A percentile compares a stretch with the other conserved stretches of the same genome.
Conservation (phyloP, 2,329 filamentous ascomycete species). For the Penicillium vulpinum region DNA sequence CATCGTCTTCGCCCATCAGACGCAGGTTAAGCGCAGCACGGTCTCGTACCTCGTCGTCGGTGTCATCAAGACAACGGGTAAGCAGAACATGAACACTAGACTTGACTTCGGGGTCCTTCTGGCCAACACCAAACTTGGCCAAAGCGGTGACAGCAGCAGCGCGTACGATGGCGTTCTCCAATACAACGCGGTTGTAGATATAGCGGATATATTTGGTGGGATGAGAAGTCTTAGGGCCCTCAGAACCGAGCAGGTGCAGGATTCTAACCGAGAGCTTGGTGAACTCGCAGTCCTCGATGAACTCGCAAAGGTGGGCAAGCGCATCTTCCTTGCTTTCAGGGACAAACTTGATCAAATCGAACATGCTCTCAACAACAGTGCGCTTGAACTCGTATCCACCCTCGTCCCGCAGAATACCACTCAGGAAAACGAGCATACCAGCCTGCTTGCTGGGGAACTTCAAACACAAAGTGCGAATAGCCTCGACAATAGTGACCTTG, state of each 20-base stretch:
- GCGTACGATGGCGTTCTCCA: conserved; percentile 94
- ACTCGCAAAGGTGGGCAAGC: conserved; percentile 93
- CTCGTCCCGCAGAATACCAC: conserved; percentile 93
- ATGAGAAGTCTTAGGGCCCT: conserved; percentile 91
- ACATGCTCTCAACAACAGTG: conserved; percentile 97
- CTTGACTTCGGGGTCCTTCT: conserved; percentile 96
- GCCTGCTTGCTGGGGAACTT: conserved; percentile 99
- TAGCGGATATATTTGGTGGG: conserved; percentile 99
- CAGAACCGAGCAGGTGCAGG: conserved; percentile 86
- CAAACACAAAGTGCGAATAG: conserved; percentile 90
- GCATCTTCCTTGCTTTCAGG: conserved; percentile 78
- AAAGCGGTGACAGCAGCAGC: conserved; percentile 93
- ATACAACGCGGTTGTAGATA: conserved; percentile 96
- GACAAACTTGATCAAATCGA: conserved; percentile 98
- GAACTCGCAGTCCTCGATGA: conserved; percentile 99
- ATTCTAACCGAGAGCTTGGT: conserved; percentile 96
- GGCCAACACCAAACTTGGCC: conserved; percentile 94
- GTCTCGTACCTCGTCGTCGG: conserved; percentile 95
- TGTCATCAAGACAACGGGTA: conserved; percentile 90
- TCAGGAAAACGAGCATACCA: conserved; percentile 95
- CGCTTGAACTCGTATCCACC: conserved; percentile 98
- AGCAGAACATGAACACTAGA: conserved; percentile 90
- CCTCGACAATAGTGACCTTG: conserved; percentile 99
- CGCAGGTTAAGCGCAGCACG: conserved; percentile 89
- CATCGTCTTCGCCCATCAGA: conserved; percentile 88